phyloP scores from a whole-genome alignment of 2,329 filamentous ascomycete genomes.

The Pyrenophora graminea region DNA sequence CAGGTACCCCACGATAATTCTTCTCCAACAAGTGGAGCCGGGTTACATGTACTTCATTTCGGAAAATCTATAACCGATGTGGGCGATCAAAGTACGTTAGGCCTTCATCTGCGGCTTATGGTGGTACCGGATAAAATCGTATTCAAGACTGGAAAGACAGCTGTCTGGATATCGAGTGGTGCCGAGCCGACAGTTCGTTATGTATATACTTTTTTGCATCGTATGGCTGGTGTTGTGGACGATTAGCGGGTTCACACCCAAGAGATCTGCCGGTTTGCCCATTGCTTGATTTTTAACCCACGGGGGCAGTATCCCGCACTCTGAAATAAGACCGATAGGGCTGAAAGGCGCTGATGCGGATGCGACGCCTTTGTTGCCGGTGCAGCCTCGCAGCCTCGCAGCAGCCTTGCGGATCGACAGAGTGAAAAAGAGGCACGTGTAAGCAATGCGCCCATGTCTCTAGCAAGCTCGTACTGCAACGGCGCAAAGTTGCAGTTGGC shows the following conservation, averaged over 20 bases:
- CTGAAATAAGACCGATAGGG: conserved; percentile 7
- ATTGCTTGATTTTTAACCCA: neutral
- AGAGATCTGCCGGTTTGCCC: conserved; percentile 3
- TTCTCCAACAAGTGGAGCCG: conserved; percentile 2
- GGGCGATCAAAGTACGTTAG: conserved; percentile 2
- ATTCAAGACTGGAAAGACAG: conserved; percentile 1
- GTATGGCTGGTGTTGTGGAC: neutral
- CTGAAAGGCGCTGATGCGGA: conserved; percentile 2
- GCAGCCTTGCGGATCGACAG: neutral
- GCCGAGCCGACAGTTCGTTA: conserved; percentile 8
- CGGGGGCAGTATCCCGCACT: conserved; percentile 2
- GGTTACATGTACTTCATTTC: conserved; percentile 9
- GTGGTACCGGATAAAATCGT: conserved; percentile 9
- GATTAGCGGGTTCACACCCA: no score
- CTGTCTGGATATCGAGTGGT: neutral
- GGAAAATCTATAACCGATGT: conserved; percentile 11
- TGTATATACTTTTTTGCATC: no score
- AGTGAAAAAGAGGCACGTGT: conserved; percentile 1
- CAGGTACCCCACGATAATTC: neutral
- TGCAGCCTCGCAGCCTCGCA: neutral
- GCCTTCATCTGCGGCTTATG: conserved; percentile 1
- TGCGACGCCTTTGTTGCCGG: neutral
- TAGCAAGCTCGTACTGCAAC: conserved; percentile 5
- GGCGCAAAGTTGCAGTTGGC: conserved; percentile 5
- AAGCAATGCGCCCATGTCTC: conserved; percentile 2